Base-by-base conservation (phyloP, 2,329 filamentous ascomycete species). In the Zalaria obscura region DNA sequence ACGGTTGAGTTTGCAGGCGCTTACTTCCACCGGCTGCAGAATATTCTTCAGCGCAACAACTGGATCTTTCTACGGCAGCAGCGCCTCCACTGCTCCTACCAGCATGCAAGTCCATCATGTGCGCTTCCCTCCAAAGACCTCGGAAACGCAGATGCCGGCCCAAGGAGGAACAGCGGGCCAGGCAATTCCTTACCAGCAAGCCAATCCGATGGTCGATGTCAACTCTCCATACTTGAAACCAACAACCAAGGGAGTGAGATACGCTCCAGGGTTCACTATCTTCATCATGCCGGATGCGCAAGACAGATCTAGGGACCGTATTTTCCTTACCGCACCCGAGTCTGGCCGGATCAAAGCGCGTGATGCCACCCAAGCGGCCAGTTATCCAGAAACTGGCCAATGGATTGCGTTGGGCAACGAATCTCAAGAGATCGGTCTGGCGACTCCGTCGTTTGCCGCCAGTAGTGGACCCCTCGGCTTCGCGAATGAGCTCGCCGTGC, bases 41-140 rank as follows among this genome's bases (percentile, higher is more conserved):
- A 75, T 98, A 4, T 96, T 91, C 58, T 72, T 98, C 41, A 96
- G 87, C 55, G 86, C 89, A 4, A 94, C 87, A 0, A 82, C 81
- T 48, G 81, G 85, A 11, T 75, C 77, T 2, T 80, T 77, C 2
- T 82, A 80, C 64, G 60, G 65, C 41, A 63, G 66, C 42, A 69
- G 76, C 27, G 72, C 71, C 9, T 73, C 73, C 25, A 69, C 74
- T 18, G 71, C 75, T 5, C 88, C 91, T 1, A 88, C 84, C 52
- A 95, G 86, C 62, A 95, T 98, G 86, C 88, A 95, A 60, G 78
- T 95, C n/a, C 83, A 93, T 51, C 91, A 93, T 55, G 85, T 98
- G 61, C 93, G 91, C 56, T 93, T 94, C 45, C 91, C 93, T 1
- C 91, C 91, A 0, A 60, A 67, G 33, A 53, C 58, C 36, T 50